Percentiles rank a stretch among this genome's conserved stretches.
phyloP scores from a whole-genome alignment of 164 flowering plant genomes.

The Akebia trifoliata region DNA sequence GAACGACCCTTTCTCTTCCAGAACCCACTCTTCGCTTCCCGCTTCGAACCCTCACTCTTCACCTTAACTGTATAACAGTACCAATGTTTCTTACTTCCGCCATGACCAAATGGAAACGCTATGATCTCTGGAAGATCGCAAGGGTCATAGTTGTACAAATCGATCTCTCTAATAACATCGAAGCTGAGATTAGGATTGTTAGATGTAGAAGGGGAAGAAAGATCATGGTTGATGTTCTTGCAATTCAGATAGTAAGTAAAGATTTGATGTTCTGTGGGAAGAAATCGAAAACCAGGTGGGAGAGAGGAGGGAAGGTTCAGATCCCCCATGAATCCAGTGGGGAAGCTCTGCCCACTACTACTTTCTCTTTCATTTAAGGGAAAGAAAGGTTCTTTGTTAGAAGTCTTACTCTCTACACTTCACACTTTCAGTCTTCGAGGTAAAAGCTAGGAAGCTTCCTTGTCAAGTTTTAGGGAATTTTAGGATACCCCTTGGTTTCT shows the following conservation, averaged over 20 bases:
- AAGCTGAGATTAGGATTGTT: background rate
- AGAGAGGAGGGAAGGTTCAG: slow-evolving; percentile 16
- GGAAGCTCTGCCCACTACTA: too few species aligned
- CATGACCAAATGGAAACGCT: slow-evolving; percentile 34
- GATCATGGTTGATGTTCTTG: slow-evolving; percentile 26
- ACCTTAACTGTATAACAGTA: slow-evolving; percentile 33
- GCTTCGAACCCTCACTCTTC: slow-evolving; percentile 8
- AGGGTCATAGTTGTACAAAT: slow-evolving; percentile 43
- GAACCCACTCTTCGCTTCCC: slow-evolving; percentile 38
- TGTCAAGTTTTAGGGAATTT: background rate
- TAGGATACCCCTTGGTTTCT: too few species aligned
- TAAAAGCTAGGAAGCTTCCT: background rate
- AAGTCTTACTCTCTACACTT: too few species aligned
- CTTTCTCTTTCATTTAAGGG: too few species aligned
- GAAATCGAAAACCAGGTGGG: slow-evolving; percentile 53
- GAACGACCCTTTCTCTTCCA: slow-evolving; percentile 43
- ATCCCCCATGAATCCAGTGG: slow-evolving; percentile 25
- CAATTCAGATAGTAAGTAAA: slow-evolving; percentile 40
- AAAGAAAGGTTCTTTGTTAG: too few species aligned
- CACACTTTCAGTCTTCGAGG: too few species aligned
- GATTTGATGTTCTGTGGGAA: slow-evolving; percentile 45
- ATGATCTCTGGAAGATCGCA: slow-evolving; percentile 37
- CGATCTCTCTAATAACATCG: slow-evolving; percentile 35
- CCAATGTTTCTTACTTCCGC: slow-evolving; percentile 52
- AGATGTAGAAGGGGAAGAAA: background rate